Evolutionary conservation across 345 rosid genomes (phyloP), one percentile per base, ranked within the genome.

Genomic region (Brassica nigra): DNA sequence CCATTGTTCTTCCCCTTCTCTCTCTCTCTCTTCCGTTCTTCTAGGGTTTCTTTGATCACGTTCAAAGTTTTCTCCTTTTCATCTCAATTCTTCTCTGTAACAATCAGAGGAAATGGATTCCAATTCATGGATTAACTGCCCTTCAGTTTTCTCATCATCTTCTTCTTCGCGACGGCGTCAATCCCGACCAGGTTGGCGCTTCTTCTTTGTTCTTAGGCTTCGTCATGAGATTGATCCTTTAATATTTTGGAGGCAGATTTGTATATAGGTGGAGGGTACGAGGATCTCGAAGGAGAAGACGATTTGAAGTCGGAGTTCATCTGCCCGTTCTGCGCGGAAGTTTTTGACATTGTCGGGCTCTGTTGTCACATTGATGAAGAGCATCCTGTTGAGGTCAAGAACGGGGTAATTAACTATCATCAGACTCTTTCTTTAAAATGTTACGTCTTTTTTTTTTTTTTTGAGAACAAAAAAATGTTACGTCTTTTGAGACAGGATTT

Each of bases 351-450:
- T 75, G 91, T 93, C 42, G 98, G 93, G 6, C 95, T 93, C 14
- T 93, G 88, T 86, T 93, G 95, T 77, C 97, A 93, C 77, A 83
- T 90, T 73, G 98, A 91, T 20, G 98, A 93, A 76, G 95, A 90
- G 61, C 98, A 93, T 86, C 97, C 98, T 2, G 80, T 87, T n/a
- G 98, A 91, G 77, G 90, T 87, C 39, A 89, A 86, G 74, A 87
- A 86, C 31, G 98, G 98, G 95, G 98, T 90, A 89, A 81, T 61
- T 8, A 62, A 23, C 39, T 12, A 73, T 65, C 62, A 58, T 16
- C 70, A 4, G 11, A 44, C 34, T 30, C 16, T 49, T 16, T 14
- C 23, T 28, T 33, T 9, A 49, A 11, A 23, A 23, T 23, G 2
- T 23, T 59, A 54, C 23, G 59, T 54, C 59, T 37, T 37, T 37